Conservation (phyloP, 2,329 filamentous ascomycete genomes). For the Neurospora sp. region DNA sequence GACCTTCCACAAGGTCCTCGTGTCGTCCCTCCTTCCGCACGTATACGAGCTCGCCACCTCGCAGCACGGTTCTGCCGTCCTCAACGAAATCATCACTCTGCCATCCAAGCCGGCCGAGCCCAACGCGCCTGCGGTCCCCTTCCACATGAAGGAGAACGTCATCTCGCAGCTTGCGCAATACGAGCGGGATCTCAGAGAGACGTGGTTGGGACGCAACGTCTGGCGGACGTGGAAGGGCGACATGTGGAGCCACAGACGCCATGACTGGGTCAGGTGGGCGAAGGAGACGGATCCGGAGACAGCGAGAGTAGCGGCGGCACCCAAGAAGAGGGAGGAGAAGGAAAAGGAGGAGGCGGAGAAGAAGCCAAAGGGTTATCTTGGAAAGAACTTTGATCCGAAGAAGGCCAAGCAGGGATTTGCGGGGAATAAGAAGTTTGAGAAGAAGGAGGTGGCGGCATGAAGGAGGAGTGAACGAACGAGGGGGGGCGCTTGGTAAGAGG, state of each 20-base stretch:
- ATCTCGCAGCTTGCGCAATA: slow-evolving; percentile 37
- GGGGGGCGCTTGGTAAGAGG: neutral
- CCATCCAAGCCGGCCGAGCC: slow-evolving; percentile 33
- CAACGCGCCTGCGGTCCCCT: slow-evolving; percentile 38
- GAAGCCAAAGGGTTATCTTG: neutral
- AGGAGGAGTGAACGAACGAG: neutral
- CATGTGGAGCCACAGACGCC: slow-evolving; percentile 40
- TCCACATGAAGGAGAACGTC: slow-evolving; percentile 47
- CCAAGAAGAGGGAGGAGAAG: slow-evolving; percentile 12
- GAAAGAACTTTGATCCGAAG: neutral
- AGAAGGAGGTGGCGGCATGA: neutral
- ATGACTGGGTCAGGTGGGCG: slow-evolving; percentile 48
- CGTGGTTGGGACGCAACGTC: slow-evolving; percentile 44
- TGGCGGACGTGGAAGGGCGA: slow-evolving; percentile 51
- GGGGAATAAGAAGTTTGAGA: neutral
- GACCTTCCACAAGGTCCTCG: slow-evolving; percentile 45
- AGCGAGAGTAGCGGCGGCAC: slow-evolving; percentile 26
- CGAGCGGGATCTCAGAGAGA: slow-evolving; percentile 40
- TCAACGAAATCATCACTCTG: slow-evolving; percentile 38
- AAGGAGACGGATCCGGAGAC: slow-evolving; percentile 37
- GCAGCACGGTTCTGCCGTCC: slow-evolving; percentile 40
- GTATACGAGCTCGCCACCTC: slow-evolving; percentile 36
- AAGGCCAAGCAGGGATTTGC: neutral
- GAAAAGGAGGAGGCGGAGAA: slow-evolving; percentile 2
- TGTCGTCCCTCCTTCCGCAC: slow-evolving; percentile 36